These are phyloP conservation scores for Aspergillus intermedius DNA, from an alignment of 2,329 filamentous ascomycete genomes.

Conservation along the genomic window DNA sequence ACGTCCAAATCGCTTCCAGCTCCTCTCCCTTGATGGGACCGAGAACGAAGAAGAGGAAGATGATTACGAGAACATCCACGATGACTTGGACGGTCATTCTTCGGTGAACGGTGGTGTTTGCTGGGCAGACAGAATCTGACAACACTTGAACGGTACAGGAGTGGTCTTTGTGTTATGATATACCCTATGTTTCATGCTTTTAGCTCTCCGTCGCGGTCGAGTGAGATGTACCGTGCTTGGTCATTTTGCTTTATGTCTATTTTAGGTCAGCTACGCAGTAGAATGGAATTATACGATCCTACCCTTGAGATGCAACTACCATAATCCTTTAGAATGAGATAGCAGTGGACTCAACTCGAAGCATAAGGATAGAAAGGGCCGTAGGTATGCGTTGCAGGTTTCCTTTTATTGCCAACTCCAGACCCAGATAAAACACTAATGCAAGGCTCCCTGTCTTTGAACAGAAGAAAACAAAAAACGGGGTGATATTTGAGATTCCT, in stretches of 20 bases:
- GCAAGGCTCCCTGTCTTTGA: background rate
- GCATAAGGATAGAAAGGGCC: too few relatives aligned
- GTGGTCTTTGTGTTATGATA: background rate
- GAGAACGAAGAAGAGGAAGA: constrained; percentile 28
- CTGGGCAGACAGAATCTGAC: constrained; percentile 7
- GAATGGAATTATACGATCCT: too few relatives aligned
- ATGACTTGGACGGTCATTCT: constrained; percentile 7
- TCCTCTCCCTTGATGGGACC: constrained; percentile 49
- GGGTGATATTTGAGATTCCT: constrained; percentile 27
- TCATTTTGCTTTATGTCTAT: too few relatives aligned
- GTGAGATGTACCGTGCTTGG: too few relatives aligned
- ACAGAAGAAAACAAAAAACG: constrained; percentile 15
- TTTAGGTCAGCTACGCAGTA: too few relatives aligned
- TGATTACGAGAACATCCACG: constrained; percentile 18
- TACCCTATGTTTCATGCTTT: background rate
- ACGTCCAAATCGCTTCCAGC: constrained; percentile 54
- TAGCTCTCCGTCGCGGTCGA: too few relatives aligned
- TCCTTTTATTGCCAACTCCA: background rate
- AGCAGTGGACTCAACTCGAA: too few relatives aligned
- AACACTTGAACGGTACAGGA: background rate
- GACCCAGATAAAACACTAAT: background rate
- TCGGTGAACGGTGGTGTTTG: constrained; percentile 8
- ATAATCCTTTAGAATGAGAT: too few relatives aligned
- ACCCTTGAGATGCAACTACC: too few relatives aligned
- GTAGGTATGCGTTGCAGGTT: background rate